Evolutionary conservation across 164 flowering plant species (phyloP), one percentile per base, ranked within the genome.

Genomic region (Tetrastigma voinierianum): DNA sequence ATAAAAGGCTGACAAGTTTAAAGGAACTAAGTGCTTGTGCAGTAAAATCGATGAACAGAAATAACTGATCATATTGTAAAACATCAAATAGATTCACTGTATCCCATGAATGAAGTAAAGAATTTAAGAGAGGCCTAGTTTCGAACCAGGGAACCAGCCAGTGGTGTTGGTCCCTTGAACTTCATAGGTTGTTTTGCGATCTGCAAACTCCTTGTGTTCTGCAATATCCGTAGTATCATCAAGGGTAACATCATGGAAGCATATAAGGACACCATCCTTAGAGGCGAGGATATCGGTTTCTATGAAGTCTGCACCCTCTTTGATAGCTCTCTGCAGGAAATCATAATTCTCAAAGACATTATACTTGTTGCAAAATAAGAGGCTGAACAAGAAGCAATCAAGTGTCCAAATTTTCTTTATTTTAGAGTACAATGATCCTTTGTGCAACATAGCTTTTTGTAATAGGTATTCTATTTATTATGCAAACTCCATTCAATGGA

Each of bases 261-360:
- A 89, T 70, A 96, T 86, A 53, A 96, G 96, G 53, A 78, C 89
- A 67, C 95, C 95, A 68, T 89, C 91, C 76, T 87, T 89, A 63
- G 91, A 76, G 54, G 95, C 67, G 8, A 86, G 63, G 60, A 96
- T 85, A 77, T 93, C 99, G 20, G 90, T 77, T 78, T 96, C 98
- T 73, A 96, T 96, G 79, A 96, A 96, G 73, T 96, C 98, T 40
- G 99, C 80, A 61, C 99, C 99, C 68, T 96, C 99, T 77, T 91
- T 91, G 70, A 96, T 87, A 51, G 99, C 98, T 84, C 87, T 96
- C 97, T 96, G 84, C 80, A 77, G 75, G 58, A 64, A 67, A 16
- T 21, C 44, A 20, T 23, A 7, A 20, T 15, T 61, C 71, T 49
- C 51, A 24, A 51, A 25, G 15, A 44, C 15, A 2, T 11, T 14